Percentiles rank a stretch among this genome's conserved stretches.
phyloP scores from a whole-genome alignment of 2,329 filamentous ascomycete genomes.

The Neoascochyta sp. region DNA sequence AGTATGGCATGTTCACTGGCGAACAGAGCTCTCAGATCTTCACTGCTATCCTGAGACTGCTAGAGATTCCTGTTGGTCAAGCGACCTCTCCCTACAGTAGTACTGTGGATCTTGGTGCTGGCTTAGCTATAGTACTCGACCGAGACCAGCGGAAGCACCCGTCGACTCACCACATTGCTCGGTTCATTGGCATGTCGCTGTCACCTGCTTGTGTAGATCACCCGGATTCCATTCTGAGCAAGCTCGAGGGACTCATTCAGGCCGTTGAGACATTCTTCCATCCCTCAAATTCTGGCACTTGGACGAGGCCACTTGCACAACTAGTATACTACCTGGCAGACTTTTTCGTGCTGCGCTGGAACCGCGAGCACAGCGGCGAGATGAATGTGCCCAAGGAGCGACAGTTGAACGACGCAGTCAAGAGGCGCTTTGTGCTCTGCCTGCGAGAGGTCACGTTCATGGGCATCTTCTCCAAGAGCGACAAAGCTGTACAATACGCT shows the following conservation, averaged over 20 bases:
- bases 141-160: constrained; percentile 93
- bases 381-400: constrained; percentile 79
- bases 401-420: constrained; percentile 74
- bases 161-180: constrained; percentile 82
- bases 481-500: constrained; percentile 85
- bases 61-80: constrained; percentile 95
- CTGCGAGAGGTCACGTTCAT: constrained; percentile 94
- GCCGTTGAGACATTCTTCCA: constrained; percentile 98
- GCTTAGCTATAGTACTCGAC: constrained; percentile 80
- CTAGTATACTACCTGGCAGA: constrained; percentile 90
- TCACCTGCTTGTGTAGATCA: constrained; percentile 76
- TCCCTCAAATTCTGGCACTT: constrained; percentile 87
- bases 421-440: constrained; percentile 82
- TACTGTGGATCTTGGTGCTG: constrained; percentile 75
- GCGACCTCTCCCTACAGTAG: constrained; percentile 85
- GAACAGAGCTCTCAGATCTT: constrained; percentile 93
- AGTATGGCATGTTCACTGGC: constrained; percentile 85
- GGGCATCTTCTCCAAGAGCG: constrained; percentile 96
- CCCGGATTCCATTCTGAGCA: constrained; percentile 75
- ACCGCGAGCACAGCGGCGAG: constrained; percentile 88
- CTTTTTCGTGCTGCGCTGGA: constrained; percentile 97
- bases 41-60: constrained; percentile 79
- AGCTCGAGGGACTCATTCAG: constrained; percentile 86
- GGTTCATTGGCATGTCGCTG: constrained; percentile 89
- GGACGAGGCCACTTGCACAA: constrained; percentile 87